Evolutionary conservation across 768 basidiomycete genomes (phyloP).

Genomic region (Mycena latifolia): DNA sequence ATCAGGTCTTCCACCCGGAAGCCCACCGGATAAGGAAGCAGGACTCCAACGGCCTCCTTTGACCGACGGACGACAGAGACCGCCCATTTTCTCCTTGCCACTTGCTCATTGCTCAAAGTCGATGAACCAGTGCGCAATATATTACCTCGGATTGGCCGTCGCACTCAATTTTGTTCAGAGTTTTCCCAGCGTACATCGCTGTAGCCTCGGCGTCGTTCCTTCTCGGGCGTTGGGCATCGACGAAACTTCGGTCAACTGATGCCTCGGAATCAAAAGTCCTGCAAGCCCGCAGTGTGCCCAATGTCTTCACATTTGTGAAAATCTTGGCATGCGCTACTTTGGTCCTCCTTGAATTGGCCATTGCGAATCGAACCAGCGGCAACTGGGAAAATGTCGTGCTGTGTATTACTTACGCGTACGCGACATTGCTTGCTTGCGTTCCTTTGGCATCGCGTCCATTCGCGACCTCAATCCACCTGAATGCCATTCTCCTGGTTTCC

Average conservation of each 20-base stretch:
- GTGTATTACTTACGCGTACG: conserved; percentile 17
- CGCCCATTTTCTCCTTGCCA: too few relatives aligned
- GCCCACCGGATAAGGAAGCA: too few relatives aligned
- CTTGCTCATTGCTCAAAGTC: neutral
- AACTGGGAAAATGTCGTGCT: conserved; percentile 18
- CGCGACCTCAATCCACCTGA: conserved; percentile 1
- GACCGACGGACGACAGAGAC: too few relatives aligned
- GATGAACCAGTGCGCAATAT: conserved; percentile 8
- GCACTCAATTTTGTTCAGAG: neutral
- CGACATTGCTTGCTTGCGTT: conserved; percentile 11
- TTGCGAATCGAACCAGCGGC: conserved; percentile 1
- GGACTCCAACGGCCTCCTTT: too few relatives aligned
- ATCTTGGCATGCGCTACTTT: conserved; percentile 14
- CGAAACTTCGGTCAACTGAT: conserved; percentile 2
- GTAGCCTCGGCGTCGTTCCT: conserved; percentile 10
- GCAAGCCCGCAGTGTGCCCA: too few relatives aligned
- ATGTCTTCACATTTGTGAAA: neutral
- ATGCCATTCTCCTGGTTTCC: conserved; percentile 21
- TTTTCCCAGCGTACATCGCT: too few relatives aligned
- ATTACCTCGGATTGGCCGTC: too few relatives aligned
- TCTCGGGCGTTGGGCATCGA: conserved; percentile 11
- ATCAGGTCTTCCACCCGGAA: too few relatives aligned
- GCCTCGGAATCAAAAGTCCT: neutral
- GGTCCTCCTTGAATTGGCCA: conserved; percentile 5
- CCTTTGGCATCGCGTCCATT: neutral